Evolutionary conservation across 257 asterid genomes (phyloP).

Genomic region (Jaltomata sinuosa): DNA sequence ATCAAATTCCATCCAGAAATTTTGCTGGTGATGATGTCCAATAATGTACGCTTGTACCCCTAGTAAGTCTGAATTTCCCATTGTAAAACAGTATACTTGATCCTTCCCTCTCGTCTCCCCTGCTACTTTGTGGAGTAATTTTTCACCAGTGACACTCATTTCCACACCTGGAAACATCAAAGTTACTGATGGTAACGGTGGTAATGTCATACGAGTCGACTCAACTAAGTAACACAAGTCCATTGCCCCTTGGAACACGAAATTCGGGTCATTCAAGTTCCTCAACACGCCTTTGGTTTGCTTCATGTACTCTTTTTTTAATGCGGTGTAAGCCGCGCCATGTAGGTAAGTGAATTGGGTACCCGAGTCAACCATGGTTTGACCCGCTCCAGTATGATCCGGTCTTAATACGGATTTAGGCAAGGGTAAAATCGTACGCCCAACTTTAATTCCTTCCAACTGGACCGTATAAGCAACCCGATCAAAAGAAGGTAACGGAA

Average conservation of each 20-base stretch:
- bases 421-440: slow-evolving; percentile 30
- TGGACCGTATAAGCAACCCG: slow-evolving; percentile 77
- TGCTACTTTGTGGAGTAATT: slow-evolving; percentile 47
- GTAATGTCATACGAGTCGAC: slow-evolving; percentile 35
- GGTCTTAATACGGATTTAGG: slow-evolving; percentile 68
- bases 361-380: slow-evolving; percentile 91
- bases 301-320: slow-evolving; percentile 41
- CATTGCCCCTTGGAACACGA: slow-evolving; percentile 77
- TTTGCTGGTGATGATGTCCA: slow-evolving; percentile 80
- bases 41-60: slow-evolving; percentile 59
- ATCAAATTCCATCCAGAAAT: slow-evolving; percentile 79
- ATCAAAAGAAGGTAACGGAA: slow-evolving; percentile 72
- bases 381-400: slow-evolving; percentile 95
- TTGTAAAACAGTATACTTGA: slow-evolving; percentile 61
- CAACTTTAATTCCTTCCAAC: slow-evolving; percentile 69
- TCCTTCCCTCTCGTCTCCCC: slow-evolving; percentile 44
- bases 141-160: slow-evolving; percentile 48
- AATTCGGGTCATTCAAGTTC: slow-evolving; percentile 55
- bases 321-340: slow-evolving; percentile 60
- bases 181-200: slow-evolving; percentile 56
- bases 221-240: slow-evolving; percentile 71
- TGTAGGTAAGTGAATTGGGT: slow-evolving; percentile 87
- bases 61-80: slow-evolving; percentile 68
- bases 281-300: slow-evolving; percentile 39
- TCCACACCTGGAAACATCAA: slow-evolving; percentile 62